These are phyloP conservation scores for Phlyctochytrium planicorne DNA, from an alignment of 192 early-diverging fungal species.

Conservation along the genomic window DNA sequence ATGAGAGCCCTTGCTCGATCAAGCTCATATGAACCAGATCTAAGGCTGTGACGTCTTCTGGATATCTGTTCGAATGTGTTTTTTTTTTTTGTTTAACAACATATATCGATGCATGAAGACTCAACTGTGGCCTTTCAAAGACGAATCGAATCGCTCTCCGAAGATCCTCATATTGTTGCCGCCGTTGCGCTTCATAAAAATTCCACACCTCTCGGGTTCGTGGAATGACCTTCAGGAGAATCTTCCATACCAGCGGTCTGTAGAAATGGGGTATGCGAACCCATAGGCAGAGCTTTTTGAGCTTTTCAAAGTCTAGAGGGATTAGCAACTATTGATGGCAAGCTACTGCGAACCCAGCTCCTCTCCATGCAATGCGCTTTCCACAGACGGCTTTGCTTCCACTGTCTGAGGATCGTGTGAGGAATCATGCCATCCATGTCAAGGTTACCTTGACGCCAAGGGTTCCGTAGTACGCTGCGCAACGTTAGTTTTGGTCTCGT, in stretches of 20 bases:
- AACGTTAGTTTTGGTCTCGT: not conserved
- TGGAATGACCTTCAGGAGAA: slow-evolving; percentile 29
- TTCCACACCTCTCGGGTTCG: slow-evolving; percentile 30
- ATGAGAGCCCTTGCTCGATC: not conserved
- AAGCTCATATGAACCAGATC: not conserved
- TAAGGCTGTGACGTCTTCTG: not conserved
- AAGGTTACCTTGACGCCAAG: slow-evolving; percentile 23
- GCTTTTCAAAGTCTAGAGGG: slow-evolving; percentile 30
- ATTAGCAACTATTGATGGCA: not conserved
- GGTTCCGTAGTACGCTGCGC: slow-evolving; percentile 26
- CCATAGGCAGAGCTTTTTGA: slow-evolving; percentile 39
- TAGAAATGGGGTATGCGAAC: slow-evolving; percentile 42
- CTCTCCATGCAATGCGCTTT: slow-evolving; percentile 33
- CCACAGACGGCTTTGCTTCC: slow-evolving; percentile 32
- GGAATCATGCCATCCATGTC: not conserved
- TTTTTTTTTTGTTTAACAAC: too few relatives aligned
- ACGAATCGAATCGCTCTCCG: slow-evolving; percentile 9
- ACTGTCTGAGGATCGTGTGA: slow-evolving; percentile 18
- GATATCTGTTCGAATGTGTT: not conserved
- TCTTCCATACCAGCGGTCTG: slow-evolving; percentile 38
- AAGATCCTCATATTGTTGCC: slow-evolving; percentile 28
- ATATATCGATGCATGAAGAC: not conserved
- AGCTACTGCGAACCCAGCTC: slow-evolving; percentile 12
- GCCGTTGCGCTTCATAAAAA: slow-evolving; percentile 24
- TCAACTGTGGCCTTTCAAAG: too few relatives aligned